Conservation (phyloP, 1,284 basidiomycete species). For the Limonomyces culmigenus region DNA sequence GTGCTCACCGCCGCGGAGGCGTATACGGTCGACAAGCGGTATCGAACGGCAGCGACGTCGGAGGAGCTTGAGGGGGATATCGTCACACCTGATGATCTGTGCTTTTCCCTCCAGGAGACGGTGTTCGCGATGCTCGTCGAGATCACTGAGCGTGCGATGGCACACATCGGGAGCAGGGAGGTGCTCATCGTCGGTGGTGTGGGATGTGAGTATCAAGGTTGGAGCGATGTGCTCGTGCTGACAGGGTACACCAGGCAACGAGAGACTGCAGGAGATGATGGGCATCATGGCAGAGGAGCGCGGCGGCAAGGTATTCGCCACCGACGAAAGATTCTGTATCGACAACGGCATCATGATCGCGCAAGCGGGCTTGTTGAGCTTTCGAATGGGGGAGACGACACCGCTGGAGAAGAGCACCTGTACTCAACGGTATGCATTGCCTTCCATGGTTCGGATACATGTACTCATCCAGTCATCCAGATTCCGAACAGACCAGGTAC, state of each 20-base stretch:
- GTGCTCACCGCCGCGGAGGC: slow-evolving; percentile 82
- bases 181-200: slow-evolving; percentile 97
- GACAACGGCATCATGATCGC: slow-evolving; percentile 99
- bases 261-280: slow-evolving; percentile 97
- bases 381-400: slow-evolving; percentile 82
- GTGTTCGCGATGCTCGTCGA: slow-evolving; percentile 99
- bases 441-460: neutral
- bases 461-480: slow-evolving; percentile 21
- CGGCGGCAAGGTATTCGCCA: slow-evolving; percentile 83
- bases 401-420: slow-evolving; percentile 68
- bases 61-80: slow-evolving; percentile 37
- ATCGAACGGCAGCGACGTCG: slow-evolving; percentile 25
- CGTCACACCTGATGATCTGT: slow-evolving; percentile 88
- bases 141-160: slow-evolving; percentile 98
- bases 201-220: slow-evolving; percentile 54
- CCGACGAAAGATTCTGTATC: slow-evolving; percentile 98
- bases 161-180: slow-evolving; percentile 91
- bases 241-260: slow-evolving; percentile 50
- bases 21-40: slow-evolving; percentile 71
- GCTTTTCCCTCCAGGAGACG: slow-evolving; percentile 95
- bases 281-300: slow-evolving; percentile 89
- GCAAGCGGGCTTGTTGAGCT: slow-evolving; percentile 86
- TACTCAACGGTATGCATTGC: slow-evolving; percentile 62
- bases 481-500: slow-evolving; percentile 83
- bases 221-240: neutral